These are phyloP conservation scores for Aspergillus affinis DNA, from an alignment of 495 filamentous ascomycete genomes.

Conservation along the genomic window DNA sequence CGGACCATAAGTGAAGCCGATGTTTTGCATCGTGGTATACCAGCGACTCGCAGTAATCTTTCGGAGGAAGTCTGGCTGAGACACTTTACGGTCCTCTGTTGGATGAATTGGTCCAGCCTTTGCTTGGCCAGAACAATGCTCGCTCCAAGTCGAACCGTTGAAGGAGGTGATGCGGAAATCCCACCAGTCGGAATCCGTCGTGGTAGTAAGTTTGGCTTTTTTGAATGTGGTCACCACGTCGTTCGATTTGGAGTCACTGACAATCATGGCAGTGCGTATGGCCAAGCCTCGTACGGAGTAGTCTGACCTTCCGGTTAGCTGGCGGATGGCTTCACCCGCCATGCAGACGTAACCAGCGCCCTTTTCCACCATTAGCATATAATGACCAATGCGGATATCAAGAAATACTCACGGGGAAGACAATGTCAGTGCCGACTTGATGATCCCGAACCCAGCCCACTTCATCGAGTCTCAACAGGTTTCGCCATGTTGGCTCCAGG, in stretches of 20 bases:
- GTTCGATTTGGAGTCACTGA: background rate
- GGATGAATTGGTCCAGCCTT: background rate
- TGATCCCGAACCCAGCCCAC: slow-evolving; percentile 1
- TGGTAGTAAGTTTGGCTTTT: background rate
- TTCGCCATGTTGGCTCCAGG: background rate
- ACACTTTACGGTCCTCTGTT: background rate
- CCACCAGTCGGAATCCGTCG: background rate
- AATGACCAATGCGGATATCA: background rate
- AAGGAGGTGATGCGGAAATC: slow-evolving; percentile 1
- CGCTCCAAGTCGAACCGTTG: background rate
- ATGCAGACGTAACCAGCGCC: slow-evolving; percentile 1
- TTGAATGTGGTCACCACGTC: background rate
- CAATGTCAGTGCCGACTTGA: background rate
- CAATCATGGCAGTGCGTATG: background rate
- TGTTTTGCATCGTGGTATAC: background rate
- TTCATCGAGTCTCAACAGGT: background rate
- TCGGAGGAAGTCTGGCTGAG: background rate
- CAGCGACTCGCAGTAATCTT: background rate
- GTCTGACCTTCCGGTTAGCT: background rate
- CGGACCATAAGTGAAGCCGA: slow-evolving; percentile 8
- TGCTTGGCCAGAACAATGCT: slow-evolving; percentile 34
- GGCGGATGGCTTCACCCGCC: slow-evolving; percentile 1
- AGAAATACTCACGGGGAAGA: background rate
- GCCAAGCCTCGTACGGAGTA: background rate
- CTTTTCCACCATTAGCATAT: background rate